phyloP scores from a whole-genome alignment of 345 rosid genomes.

The Rhizophora apiculata region DNA sequence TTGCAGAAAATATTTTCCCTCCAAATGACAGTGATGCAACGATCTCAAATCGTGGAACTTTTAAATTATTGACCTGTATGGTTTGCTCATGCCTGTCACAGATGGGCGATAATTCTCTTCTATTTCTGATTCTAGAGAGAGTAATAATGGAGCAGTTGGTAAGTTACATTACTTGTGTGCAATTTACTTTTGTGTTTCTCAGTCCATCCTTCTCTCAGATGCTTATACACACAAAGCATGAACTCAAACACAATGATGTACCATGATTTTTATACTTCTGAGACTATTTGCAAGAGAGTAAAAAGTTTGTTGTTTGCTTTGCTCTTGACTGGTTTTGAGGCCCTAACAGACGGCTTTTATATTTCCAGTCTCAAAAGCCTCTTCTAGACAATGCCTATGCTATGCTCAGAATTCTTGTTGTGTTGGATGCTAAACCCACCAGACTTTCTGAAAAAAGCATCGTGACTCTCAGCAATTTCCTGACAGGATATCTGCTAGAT shows the following conservation, averaged over 20 bases:
- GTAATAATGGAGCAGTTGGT: conserved; percentile 54
- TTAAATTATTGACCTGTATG: conserved; percentile 39
- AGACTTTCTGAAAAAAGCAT: conserved; percentile 60
- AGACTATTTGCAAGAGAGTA: too few relatives aligned
- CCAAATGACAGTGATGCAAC: conserved; percentile 21
- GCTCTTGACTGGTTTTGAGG: neutral
- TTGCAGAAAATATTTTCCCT: conserved; percentile 42
- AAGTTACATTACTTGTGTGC: conserved; percentile 27
- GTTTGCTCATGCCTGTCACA: conserved; percentile 52
- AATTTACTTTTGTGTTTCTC: neutral
- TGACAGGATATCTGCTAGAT: conserved; percentile 57
- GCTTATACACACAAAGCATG: neutral
- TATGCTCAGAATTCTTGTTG: conserved; percentile 57
- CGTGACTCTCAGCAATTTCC: conserved; percentile 41
- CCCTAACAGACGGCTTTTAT: neutral
- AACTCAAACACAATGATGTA: neutral
- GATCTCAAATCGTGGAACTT: conserved; percentile 39
- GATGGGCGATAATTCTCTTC: conserved; percentile 63
- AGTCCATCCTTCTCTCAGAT: neutral
- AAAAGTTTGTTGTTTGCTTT: conserved; percentile 3
- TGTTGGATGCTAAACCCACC: conserved; percentile 66
- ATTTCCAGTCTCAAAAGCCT: conserved; percentile 45
- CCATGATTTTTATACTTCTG: neutral
- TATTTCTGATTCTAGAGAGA: conserved; percentile 57
- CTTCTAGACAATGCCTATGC: conserved; percentile 62